phyloP scores from a whole-genome alignment of 2,329 filamentous ascomycete genomes.

The Penicillium brevicompactum region DNA sequence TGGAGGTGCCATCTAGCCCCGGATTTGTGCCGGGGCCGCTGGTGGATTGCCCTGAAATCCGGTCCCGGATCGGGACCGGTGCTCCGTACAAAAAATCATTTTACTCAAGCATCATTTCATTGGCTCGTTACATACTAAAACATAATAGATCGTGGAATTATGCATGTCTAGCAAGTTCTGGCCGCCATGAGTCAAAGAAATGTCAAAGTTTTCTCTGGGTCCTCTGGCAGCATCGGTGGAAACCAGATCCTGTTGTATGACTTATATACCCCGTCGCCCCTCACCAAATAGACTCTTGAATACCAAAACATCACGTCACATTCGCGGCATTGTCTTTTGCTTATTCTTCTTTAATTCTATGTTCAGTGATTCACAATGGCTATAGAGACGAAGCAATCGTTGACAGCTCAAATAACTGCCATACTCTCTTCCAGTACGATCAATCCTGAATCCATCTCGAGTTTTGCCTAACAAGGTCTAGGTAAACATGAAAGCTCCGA shows the following conservation, averaged over 20 bases:
- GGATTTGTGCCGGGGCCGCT: conserved; percentile 27
- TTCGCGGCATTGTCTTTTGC: background rate
- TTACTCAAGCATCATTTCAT: conserved; percentile 20
- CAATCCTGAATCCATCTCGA: background rate
- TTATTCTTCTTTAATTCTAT: background rate
- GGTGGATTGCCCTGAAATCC: conserved; percentile 12
- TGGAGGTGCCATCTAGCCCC: conserved; percentile 11
- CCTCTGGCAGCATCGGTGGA: conserved; percentile 6
- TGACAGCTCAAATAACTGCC: conserved; percentile 7
- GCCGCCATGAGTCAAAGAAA: conserved; percentile 23
- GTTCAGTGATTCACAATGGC: conserved; percentile 7
- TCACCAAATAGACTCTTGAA: background rate
- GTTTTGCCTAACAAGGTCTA: conserved; percentile 12
- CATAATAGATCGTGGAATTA: conserved; percentile 17
- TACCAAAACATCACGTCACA: background rate
- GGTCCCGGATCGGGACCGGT: conserved; percentile 25
- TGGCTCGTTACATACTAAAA: conserved; percentile 16
- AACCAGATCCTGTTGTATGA: background rate
- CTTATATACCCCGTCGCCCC: conserved; percentile 17
- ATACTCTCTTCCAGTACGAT: conserved; percentile 19
- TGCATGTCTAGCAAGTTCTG: conserved; percentile 15
- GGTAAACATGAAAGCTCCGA: conserved; percentile 6
- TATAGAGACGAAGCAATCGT: conserved; percentile 5
- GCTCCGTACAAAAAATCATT: conserved; percentile 13
- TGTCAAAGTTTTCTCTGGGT: conserved; percentile 6